These are phyloP conservation scores for Proliferodiscus dingleyae DNA, from an alignment of 2,329 filamentous ascomycete genomes.

Conservation along the genomic window DNA sequence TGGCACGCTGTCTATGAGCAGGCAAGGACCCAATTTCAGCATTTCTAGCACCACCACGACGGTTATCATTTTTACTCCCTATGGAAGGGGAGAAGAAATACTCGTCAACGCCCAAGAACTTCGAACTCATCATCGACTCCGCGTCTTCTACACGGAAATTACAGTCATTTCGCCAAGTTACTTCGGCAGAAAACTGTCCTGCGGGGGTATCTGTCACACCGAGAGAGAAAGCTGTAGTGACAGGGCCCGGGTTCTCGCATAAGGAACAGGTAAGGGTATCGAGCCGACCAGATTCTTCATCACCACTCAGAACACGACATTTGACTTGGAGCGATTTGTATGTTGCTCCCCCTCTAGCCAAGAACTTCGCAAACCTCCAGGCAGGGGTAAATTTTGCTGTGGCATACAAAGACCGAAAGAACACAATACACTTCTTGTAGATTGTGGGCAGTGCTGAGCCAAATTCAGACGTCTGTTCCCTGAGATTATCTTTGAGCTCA, in stretches of 20 bases:
- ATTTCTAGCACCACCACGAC: constrained; percentile 34
- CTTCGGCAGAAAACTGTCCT: constrained; percentile 74
- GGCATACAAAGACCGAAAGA: constrained; percentile 84
- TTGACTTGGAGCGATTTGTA: constrained; percentile 63
- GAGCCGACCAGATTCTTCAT: constrained; percentile 44
- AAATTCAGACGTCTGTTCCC: constrained; percentile 50
- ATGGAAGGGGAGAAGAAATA: constrained; percentile 79
- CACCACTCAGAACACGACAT: constrained; percentile 69
- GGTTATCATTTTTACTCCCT: constrained; percentile 35
- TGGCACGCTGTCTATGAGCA: constrained; percentile 46
- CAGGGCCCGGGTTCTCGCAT: constrained; percentile 56
- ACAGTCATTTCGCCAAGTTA: constrained; percentile 82
- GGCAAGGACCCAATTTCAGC: constrained; percentile 71
- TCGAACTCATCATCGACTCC: constrained; percentile 83
- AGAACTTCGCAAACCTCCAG: constrained; percentile 73
- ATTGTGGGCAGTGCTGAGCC: constrained; percentile 69
- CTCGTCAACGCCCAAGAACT: constrained; percentile 89
- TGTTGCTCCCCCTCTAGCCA: constrained; percentile 63
- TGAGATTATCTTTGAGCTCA: constrained; percentile 62
- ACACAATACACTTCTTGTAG: constrained; percentile 95
- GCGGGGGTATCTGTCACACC: constrained; percentile 81
- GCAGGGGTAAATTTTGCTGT: constrained; percentile 77
- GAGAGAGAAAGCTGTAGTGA: constrained; percentile 74
- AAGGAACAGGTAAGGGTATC: constrained; percentile 71
- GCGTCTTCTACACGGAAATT: constrained; percentile 89